These are phyloP conservation scores for Asclepias syriaca DNA, from an alignment of 257 asterid genomes.

Conservation along the genomic window DNA sequence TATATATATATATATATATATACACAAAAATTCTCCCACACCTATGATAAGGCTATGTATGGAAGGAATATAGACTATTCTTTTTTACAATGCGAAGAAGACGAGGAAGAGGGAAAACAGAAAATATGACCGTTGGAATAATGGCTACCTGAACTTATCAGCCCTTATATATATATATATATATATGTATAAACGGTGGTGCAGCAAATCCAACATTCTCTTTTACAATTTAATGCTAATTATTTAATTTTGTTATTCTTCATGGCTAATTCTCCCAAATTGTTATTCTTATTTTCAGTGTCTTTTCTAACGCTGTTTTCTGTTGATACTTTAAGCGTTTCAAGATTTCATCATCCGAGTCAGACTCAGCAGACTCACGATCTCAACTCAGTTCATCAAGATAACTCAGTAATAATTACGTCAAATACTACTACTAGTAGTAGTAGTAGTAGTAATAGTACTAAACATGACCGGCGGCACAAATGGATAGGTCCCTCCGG, in stretches of 20 bases:
- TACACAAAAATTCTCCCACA: not conserved
- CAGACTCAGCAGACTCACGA: not conserved
- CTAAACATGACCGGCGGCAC: constrained; percentile 22
- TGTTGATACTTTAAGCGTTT: not conserved
- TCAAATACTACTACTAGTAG: no score
- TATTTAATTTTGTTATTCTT: not conserved
- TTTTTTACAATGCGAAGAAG: not conserved
- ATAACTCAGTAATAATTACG: no score
- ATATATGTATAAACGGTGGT: not conserved
- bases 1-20: no score
- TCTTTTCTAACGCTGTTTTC: constrained; percentile 4
- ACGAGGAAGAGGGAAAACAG: constrained; percentile 15
- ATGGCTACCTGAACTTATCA: constrained; percentile 5
- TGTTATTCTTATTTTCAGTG: constrained; percentile 14
- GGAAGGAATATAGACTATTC: not conserved
- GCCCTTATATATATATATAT: not conserved
- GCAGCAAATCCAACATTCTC: not conserved
- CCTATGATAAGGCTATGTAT: not conserved
- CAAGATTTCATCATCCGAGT: not conserved
- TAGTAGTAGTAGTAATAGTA: no score
- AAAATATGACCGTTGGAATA: constrained; percentile 68
- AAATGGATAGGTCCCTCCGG: constrained; percentile 75
- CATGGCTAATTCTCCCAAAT: constrained; percentile 15
- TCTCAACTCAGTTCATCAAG: not conserved
- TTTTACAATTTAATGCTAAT: not conserved